These are phyloP conservation scores for Plenodomus lindquistii DNA, from an alignment of 2,329 filamentous ascomycete species.

Conservation along the genomic window DNA sequence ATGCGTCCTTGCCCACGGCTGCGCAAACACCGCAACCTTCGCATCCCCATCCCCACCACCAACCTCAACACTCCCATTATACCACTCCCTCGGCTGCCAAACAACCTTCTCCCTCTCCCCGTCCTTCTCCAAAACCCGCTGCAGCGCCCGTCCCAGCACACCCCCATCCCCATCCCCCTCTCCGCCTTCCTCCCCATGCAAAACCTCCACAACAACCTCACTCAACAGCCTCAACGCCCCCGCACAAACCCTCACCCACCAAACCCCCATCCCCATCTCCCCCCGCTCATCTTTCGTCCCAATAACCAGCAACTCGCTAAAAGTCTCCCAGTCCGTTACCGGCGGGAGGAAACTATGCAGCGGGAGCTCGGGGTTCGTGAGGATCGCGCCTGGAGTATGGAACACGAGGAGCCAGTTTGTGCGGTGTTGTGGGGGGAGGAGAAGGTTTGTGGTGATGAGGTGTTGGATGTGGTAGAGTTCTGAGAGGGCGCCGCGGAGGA, in stretches of 20 bases:
- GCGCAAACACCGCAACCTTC: background rate
- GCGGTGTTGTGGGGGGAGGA: too few relatives aligned
- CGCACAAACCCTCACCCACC: constrained; percentile 21
- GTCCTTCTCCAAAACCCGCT: constrained; percentile 30
- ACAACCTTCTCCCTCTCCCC: background rate
- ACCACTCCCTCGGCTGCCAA: constrained; percentile 5
- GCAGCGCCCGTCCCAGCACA: constrained; percentile 44
- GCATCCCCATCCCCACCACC: too few relatives aligned
- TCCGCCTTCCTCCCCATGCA: constrained; percentile 31
- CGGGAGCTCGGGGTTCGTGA: constrained; percentile 36
- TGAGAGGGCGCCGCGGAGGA: too few relatives aligned
- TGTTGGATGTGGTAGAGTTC: too few relatives aligned
- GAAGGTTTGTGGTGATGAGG: too few relatives aligned
- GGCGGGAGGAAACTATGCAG: constrained; percentile 40
- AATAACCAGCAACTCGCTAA: constrained; percentile 29
- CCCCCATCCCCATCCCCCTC: background rate
- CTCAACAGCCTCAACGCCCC: constrained; percentile 22
- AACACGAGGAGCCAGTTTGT: too few relatives aligned
- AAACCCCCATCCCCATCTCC: constrained; percentile 31
- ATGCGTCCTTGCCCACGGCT: background rate
- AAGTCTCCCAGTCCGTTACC: constrained; percentile 1
- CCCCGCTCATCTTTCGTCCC: constrained; percentile 21
- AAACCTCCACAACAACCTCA: constrained; percentile 20
- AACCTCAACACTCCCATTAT: too few relatives aligned
- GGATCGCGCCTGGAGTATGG: too few relatives aligned